Evolutionary conservation across 768 basidiomycete species (phyloP).

Genomic region (Pleurotus giganteus): DNA sequence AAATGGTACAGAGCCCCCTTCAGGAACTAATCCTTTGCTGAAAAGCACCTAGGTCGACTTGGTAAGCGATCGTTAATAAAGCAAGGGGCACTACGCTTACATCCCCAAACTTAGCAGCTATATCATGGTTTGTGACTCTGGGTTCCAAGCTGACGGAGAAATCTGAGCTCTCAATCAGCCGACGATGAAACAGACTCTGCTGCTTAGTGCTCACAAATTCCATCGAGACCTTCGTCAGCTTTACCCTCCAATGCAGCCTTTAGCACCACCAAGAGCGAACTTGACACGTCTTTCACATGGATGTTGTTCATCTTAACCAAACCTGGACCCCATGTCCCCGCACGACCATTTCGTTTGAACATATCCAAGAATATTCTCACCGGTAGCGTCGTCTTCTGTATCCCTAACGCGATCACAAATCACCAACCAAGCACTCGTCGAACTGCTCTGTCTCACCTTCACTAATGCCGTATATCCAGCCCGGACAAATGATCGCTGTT

Average conservation of each 20-base stretch:
- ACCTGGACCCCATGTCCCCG: slow-evolving; percentile 43
- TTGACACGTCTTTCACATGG: slow-evolving; percentile 39
- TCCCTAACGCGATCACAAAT: slow-evolving; percentile 19
- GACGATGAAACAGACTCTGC: background rate
- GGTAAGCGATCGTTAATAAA: background rate
- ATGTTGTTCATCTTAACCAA: slow-evolving; percentile 34
- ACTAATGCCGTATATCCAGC: slow-evolving; percentile 41
- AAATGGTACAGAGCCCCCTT: slow-evolving; percentile 31
- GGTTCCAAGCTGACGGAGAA: slow-evolving; percentile 29
- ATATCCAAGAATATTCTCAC: slow-evolving; percentile 34
- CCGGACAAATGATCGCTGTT: slow-evolving; percentile 41
- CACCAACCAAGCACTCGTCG: background rate
- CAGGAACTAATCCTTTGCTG: slow-evolving; percentile 28
- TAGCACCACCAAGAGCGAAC: slow-evolving; percentile 31
- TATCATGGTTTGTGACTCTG: slow-evolving; percentile 26
- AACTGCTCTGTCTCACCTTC: slow-evolving; percentile 25
- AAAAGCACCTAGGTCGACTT: slow-evolving; percentile 26
- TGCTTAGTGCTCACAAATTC: slow-evolving; percentile 31
- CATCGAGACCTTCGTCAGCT: slow-evolving; percentile 39
- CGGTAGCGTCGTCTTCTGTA: slow-evolving; percentile 35
- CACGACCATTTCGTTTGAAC: slow-evolving; percentile 27
- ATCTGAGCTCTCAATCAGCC: slow-evolving; percentile 23
- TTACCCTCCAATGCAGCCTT: slow-evolving; percentile 38
- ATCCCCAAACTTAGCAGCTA: slow-evolving; percentile 33
- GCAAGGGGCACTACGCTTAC: slow-evolving; percentile 20